phyloP scores from a whole-genome alignment of 163 green algal species.

The Botryococcus braunii region DNA sequence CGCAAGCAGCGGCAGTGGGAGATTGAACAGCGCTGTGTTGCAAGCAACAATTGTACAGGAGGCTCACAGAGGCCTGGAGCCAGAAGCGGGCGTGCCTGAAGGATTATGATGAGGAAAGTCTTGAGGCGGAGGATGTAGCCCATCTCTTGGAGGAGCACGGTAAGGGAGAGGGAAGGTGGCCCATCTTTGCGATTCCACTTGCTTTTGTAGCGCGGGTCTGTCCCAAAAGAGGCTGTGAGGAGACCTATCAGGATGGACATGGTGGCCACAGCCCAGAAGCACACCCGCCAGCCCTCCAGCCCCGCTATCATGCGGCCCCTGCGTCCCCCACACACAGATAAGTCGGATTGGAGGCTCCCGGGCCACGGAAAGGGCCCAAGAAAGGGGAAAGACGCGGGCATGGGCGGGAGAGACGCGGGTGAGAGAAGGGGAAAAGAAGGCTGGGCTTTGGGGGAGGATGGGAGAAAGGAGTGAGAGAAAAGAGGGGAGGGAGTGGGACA shows the following conservation, averaged over 20 bases:
- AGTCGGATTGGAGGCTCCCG: not conserved
- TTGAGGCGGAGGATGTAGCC: constrained; percentile 36
- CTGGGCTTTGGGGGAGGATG: not conserved
- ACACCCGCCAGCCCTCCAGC: constrained; percentile 54
- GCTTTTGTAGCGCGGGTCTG: not conserved
- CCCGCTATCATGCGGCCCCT: constrained; percentile 10
- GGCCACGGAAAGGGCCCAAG: not conserved
- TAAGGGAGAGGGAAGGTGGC: not conserved
- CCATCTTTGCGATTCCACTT: too few relatives aligned
- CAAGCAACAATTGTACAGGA: not conserved
- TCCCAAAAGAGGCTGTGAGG: constrained; percentile 13
- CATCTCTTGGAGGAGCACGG: constrained; percentile 17
- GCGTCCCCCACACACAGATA: not conserved
- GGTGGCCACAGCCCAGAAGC: constrained; percentile 38
- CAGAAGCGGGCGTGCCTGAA: constrained; percentile 5
- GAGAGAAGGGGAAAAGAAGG: not conserved
- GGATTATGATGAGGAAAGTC: constrained; percentile 57
- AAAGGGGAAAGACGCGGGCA: not conserved
- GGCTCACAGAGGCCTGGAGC: not conserved
- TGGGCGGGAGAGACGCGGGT: not conserved
- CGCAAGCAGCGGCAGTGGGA: not conserved
- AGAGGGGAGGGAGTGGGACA: too few relatives aligned
- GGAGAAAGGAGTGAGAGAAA: too few relatives aligned
- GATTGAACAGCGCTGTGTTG: not conserved
- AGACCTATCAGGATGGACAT: constrained; percentile 31